Conservation (phyloP, 805 yeast genomes). For the Ogataea ramenticola region DNA sequence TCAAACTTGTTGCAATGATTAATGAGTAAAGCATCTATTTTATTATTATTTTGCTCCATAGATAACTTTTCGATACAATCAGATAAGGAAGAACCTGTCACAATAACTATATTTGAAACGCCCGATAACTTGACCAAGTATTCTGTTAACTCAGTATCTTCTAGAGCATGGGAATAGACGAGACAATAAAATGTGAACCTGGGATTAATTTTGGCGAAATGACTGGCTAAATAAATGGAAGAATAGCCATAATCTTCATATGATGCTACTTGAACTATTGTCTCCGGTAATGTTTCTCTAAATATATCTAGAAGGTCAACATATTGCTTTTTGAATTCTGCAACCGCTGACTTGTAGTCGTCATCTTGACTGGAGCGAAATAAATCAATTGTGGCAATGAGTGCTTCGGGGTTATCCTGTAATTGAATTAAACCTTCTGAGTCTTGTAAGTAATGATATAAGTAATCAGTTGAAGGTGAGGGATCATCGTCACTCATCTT, state of each 20-base stretch:
- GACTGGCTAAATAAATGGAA: conserved; percentile 11
- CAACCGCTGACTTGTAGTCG: not conserved
- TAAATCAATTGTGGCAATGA: conserved; percentile 13
- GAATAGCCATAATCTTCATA: conserved; percentile 18
- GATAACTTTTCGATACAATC: not conserved
- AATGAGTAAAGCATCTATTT: conserved; percentile 9
- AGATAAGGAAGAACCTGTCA: not conserved
- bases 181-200: conserved; percentile 11
- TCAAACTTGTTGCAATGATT: conserved; percentile 7
- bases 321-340: conserved; percentile 1
- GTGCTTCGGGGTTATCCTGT: conserved; percentile 11
- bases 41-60: conserved; percentile 5
- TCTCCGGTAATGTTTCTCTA: conserved; percentile 5
- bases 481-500: no score
- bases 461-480: not conserved
- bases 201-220: conserved; percentile 7
- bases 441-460: not conserved
- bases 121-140: conserved; percentile 14
- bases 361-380: conserved; percentile 6
- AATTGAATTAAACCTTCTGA: conserved; percentile 7
- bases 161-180: conserved; percentile 6
- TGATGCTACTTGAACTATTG: conserved; percentile 10
- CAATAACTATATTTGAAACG: not conserved
- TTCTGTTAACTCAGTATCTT: conserved; percentile 6
- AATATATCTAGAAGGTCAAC: conserved; percentile 1